Base-by-base conservation (phyloP, 176 grass and related monocot species). In the Cenchrus americanus region DNA sequence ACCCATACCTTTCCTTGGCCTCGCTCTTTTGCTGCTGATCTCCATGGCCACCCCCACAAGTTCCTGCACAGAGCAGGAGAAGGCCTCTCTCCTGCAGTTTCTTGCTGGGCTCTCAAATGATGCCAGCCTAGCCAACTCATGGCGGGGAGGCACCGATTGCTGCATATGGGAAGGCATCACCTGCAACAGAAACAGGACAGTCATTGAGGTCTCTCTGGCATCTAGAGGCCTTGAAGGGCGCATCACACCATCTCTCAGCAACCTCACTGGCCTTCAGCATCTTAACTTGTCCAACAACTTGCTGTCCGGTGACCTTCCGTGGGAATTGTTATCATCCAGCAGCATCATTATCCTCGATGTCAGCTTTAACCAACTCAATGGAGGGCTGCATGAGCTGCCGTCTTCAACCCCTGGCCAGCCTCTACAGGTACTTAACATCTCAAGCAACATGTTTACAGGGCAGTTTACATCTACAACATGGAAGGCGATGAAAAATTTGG, bases 371-470 rank as follows among this genome's bases (percentile, higher is more conserved):
- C 53, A 4, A 14, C 86, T 88, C 40, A 60, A 2, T 3, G 82
- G 62, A 47, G 79, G 60, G 9, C 46, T 87, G 32, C 21, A 1
- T 8, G 62, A 59, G 14, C 73, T 76, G 26, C 63, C 75, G 32
- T 57, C 73, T 43, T 49, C 75, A 58, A 73, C 47, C 62, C 23
- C 2, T 5, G 30, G 22, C 21, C 60, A 14, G 50, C 82, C 77
- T 48, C 69, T 89, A n/a, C 73, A 80, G 66, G 82, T 89, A 48
- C 49, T 89, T n/a, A 89, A 89, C 68, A 73, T 89, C 66, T 89
- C 87, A 6, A 89, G 82, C 42, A 89, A 89, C 62, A 48, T 13
- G 41, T 85, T 89, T 76, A 58, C 66, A 41, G 87, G 81, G 5
- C 75, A 76, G 47, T 85, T 85, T 61, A 69, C 87, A 58, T 79